These are phyloP conservation scores for Saturnispora galanensis DNA, from an alignment of 805 yeast species.

Conservation along the genomic window DNA sequence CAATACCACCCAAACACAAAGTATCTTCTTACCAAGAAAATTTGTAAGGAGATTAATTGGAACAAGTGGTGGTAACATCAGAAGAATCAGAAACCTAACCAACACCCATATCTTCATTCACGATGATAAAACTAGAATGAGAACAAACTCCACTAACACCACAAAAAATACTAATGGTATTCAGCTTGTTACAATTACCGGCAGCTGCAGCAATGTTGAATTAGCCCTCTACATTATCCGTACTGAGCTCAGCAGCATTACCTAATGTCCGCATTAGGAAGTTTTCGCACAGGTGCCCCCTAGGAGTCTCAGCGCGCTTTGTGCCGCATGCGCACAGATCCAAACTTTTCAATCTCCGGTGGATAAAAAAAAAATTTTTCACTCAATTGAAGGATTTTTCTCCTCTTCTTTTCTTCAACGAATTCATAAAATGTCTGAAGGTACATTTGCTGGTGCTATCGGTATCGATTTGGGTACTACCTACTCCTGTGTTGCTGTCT, in stretches of 20 bases:
- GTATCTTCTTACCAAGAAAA: background rate
- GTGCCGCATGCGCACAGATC: slow-evolving; percentile 3
- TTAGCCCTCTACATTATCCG: too few species aligned
- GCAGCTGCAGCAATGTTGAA: too few species aligned
- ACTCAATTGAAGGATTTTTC: slow-evolving; percentile 14
- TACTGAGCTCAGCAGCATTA: too few species aligned
- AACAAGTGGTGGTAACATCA: slow-evolving; percentile 31
- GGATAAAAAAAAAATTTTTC: slow-evolving; percentile 11
- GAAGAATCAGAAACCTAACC: slow-evolving; percentile 25
- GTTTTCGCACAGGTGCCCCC: background rate
- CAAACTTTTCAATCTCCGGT: slow-evolving; percentile 3
- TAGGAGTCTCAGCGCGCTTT: background rate
- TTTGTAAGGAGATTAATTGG: slow-evolving; percentile 34
- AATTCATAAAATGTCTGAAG: slow-evolving; percentile 70
- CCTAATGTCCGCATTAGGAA: too few species aligned
- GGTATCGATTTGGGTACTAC: slow-evolving; percentile 98
- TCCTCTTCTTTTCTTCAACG: slow-evolving; percentile 3
- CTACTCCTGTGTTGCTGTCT: slow-evolving; percentile 68
- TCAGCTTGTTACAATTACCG: too few species aligned
- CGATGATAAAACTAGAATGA: slow-evolving; percentile 13
- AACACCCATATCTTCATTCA: slow-evolving; percentile 32
- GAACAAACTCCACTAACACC: too few species aligned
- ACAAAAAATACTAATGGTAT: too few species aligned
- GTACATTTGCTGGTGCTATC: slow-evolving; percentile 98
- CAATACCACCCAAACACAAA: background rate